Evolutionary conservation across 495 filamentous ascomycete genomes (phyloP).

Genomic region (Melanomma pulvis-pyrius): DNA sequence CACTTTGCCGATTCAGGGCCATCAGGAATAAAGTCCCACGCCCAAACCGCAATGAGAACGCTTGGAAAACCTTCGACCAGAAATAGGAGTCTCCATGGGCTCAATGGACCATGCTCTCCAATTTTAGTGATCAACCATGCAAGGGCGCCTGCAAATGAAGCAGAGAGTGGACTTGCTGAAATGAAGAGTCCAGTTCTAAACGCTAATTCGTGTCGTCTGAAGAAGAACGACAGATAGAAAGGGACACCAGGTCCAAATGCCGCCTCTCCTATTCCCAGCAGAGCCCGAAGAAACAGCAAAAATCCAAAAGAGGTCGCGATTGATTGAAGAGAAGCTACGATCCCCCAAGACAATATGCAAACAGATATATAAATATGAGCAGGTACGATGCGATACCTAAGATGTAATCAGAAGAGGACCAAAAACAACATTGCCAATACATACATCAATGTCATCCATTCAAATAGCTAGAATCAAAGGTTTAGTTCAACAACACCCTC

Average conservation of each 20-base stretch:
- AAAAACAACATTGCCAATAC: constrained; percentile 34
- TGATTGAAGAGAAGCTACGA: constrained; percentile 72
- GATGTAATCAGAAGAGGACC: neutral
- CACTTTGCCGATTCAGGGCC: constrained; percentile 69
- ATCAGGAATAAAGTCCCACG: constrained; percentile 74
- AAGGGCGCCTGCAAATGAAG: constrained; percentile 78
- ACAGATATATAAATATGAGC: constrained; percentile 62
- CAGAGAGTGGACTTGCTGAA: constrained; percentile 78
- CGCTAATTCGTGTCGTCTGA: constrained; percentile 76
- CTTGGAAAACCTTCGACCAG: constrained; percentile 81
- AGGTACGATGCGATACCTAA: constrained; percentile 45
- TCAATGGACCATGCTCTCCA: constrained; percentile 59
- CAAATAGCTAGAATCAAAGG: constrained; percentile 54
- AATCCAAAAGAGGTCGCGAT: constrained; percentile 48
- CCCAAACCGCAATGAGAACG: constrained; percentile 63
- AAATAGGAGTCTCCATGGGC: constrained; percentile 81
- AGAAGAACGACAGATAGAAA: constrained; percentile 83
- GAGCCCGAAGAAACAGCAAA: constrained; percentile 28
- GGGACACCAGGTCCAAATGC: constrained; percentile 61
- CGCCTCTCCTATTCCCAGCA: constrained; percentile 36
- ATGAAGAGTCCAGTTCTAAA: constrained; percentile 78
- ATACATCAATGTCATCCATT: constrained; percentile 70
- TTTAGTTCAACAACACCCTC: neutral
- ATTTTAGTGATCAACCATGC: constrained; percentile 82
- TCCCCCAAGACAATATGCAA: constrained; percentile 64